Evolutionary conservation across 139 green algal genomes (phyloP).

Genomic region (Chlamydomonas eustigma): DNA sequence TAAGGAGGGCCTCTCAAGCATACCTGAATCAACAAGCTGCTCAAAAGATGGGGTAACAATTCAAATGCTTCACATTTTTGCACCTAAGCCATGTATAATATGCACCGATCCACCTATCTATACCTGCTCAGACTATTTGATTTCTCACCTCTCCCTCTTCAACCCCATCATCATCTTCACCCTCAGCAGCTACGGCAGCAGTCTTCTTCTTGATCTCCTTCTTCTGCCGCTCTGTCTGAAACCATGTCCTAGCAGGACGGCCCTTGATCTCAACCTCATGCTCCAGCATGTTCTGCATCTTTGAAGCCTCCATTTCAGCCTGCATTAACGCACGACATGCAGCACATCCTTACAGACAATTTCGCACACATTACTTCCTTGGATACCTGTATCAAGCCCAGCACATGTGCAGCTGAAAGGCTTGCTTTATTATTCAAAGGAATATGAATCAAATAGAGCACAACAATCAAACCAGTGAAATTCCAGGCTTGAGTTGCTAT

Average conservation of each 20-base stretch:
- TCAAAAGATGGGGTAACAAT: not conserved
- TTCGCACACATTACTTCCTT: no score
- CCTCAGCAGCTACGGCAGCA: constrained; percentile 10
- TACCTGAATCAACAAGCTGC: not conserved
- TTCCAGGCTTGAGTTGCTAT: no score
- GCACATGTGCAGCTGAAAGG: no score
- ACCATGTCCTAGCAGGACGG: constrained; percentile 90
- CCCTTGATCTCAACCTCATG: constrained; percentile 89
- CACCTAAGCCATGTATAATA: no score
- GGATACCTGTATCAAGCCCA: no score
- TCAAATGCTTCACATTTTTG: not conserved
- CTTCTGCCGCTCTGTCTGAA: constrained; percentile 59
- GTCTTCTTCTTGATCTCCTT: constrained; percentile 18
- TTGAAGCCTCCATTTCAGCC: constrained; percentile 95
- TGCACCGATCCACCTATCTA: no score
- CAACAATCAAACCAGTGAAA: no score
- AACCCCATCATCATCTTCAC: constrained; percentile 21
- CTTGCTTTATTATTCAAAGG: no score
- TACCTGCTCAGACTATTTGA: no score
- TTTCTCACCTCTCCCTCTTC: constrained; percentile 10
- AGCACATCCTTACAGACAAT: no score
- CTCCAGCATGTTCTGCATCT: constrained; percentile 83
- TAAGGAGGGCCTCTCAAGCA: no score
- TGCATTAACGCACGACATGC: constrained; percentile 17
- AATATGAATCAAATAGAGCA: no score